Evolutionary conservation across 495 filamentous ascomycete genomes (phyloP).

Genomic region (Aspergillus coremiiformis): DNA sequence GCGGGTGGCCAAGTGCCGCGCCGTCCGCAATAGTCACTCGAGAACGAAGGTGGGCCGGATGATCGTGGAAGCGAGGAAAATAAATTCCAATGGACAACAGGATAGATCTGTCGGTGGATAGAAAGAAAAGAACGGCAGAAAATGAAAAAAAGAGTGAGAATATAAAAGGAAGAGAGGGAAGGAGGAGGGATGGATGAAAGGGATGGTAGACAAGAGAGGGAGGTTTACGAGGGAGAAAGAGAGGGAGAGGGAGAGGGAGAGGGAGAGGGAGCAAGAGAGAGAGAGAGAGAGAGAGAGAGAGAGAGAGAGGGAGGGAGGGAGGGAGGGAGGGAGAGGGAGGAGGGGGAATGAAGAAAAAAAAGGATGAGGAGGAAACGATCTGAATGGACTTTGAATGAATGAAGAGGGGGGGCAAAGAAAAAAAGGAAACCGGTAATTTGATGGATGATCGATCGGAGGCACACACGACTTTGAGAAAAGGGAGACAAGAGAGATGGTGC

Average conservation of each 20-base stretch:
- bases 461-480: background rate
- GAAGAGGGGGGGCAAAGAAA: background rate
- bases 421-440: conserved; percentile 1
- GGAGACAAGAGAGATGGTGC: background rate
- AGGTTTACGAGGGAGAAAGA: background rate
- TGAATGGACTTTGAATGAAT: background rate
- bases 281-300: background rate
- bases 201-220: background rate
- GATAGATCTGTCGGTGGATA: background rate
- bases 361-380: conserved; percentile 11
- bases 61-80: background rate
- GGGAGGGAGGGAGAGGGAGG: conserved; percentile 1
- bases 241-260: background rate
- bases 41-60: background rate
- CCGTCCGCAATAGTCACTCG: conserved; percentile 6
- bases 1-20: conserved; percentile 15
- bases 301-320: background rate
- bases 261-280: background rate
- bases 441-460: conserved; percentile 6
- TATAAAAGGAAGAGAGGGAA: background rate
- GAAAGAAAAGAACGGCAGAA: conserved; percentile 6
- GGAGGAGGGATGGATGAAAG: background rate
- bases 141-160: background rate
- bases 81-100: background rate
- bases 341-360: conserved; percentile 1